Evolutionary conservation across 306 rosid species (phyloP), one percentile per base, ranked within the genome.

Genomic region (Cucurbita pepo): DNA sequence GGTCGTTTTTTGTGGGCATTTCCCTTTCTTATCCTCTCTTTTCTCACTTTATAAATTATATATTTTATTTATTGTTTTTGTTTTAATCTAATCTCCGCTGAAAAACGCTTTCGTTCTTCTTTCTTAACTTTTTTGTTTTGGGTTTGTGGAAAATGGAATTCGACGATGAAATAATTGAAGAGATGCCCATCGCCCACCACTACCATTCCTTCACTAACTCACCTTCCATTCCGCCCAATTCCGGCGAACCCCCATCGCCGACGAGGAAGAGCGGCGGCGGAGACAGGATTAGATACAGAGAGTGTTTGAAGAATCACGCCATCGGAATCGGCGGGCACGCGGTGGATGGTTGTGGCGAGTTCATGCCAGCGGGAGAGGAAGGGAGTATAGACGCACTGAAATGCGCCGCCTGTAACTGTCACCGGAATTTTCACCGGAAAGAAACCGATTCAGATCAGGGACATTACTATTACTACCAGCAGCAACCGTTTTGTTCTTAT

Each of bases 401-500:
- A 75, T 92, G 97, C 81, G 97, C 96, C 54, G 96, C 97, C 22
- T 92, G 97, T 69, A 81, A 78, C 85, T 92, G 97, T 54, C 97
- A 92, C 86, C 95, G 97, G 22, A 92, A 90, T 56, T 92, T 92
- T 72, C 97, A 92, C 82, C 90, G 95, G 40, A 88, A 86, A 38
- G 95, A 89, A 78, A 78, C 77, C 13, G 75, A 56, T 1, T 83
- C 71, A 16, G 82, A 75, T 5, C 87, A 22, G 6, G 79, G 19
- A 19, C 11, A 74, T 16, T 13, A 55, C 62, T 54, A 52, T 12
- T 67, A 38, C 45, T 84, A 73, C 52, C 82, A 70, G 38, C 74
- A 71, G 4, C 82, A 82, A 43, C 95, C 83, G 7, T 77, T 82
- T 56, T 71, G 88, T 4, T 55, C 88, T 0, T 88, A 83, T 80